A percentile compares a stretch with the other conserved stretches of the same genome.
Conservation (phyloP, 1,139 yeast species). For the Protomyces gravidus region DNA sequence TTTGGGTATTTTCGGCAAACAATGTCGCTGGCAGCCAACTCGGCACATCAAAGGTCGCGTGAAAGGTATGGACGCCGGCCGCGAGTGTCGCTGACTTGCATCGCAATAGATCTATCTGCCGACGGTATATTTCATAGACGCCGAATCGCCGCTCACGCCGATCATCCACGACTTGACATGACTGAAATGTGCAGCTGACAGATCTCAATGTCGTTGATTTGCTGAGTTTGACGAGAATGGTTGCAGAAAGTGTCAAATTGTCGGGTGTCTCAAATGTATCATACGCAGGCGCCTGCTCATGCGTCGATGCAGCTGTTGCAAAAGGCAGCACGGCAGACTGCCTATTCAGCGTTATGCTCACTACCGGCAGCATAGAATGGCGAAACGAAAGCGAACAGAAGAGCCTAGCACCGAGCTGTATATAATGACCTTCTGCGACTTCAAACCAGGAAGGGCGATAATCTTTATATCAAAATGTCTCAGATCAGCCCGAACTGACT, state of each 20-base stretch:
- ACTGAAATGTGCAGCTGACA: constrained; percentile 3
- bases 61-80: constrained; percentile 8
- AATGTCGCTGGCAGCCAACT: constrained; percentile 20
- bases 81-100: neutral
- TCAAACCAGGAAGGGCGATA: too few species aligned
- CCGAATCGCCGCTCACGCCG: constrained; percentile 9
- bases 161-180: constrained; percentile 11
- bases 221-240: neutral
- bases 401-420: too few species aligned
- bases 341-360: constrained; percentile 7
- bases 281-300: neutral
- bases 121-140: constrained; percentile 3
- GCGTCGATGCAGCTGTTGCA: neutral
- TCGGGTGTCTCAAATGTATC: neutral
- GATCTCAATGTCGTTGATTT: constrained; percentile 3
- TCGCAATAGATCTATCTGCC: neutral
- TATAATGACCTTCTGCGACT: too few species aligned
- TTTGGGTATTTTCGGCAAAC: neutral
- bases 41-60: constrained; percentile 14
- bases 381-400: too few species aligned
- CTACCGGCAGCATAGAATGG: neutral
- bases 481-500: too few species aligned
- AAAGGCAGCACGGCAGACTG: constrained; percentile 11
- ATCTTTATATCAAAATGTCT: too few species aligned
- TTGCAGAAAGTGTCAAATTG: neutral